Conservation (phyloP, 208 protist species). For the Phytomonas sp. region DNA sequence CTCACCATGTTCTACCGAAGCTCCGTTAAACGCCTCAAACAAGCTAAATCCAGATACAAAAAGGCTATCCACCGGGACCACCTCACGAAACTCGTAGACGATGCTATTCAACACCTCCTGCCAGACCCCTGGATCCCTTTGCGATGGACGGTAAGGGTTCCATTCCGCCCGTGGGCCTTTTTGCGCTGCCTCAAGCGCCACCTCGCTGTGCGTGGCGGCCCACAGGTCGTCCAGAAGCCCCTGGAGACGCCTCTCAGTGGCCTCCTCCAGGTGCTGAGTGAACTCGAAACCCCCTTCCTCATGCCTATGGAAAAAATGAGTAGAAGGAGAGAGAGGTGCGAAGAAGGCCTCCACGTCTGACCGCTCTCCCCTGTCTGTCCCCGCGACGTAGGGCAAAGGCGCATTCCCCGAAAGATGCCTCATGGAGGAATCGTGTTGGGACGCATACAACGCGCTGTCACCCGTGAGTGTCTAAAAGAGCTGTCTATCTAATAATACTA, state of each 20-base stretch:
- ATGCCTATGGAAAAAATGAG: neutral
- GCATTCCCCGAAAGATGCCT: neutral
- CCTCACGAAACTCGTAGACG: conserved; percentile 47
- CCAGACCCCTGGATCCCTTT: conserved; percentile 30
- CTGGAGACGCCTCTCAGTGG: conserved; percentile 34
- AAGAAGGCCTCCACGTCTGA: neutral
- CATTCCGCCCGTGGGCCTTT: conserved; percentile 31
- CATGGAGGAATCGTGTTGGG: neutral
- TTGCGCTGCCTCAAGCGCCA: conserved; percentile 26
- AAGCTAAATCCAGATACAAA: conserved; percentile 24
- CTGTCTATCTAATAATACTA: neutral
- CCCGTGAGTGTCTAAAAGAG: neutral
- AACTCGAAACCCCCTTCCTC: conserved; percentile 20
- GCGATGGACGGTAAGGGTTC: conserved; percentile 76
- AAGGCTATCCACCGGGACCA: conserved; percentile 35
- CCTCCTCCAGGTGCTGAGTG: conserved; percentile 25
- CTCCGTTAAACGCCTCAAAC: neutral
- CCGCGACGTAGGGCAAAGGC: neutral
- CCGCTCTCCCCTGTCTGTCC: neutral
- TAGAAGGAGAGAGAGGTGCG: neutral
- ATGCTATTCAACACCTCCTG: conserved; percentile 64
- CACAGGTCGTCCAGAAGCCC: conserved; percentile 36
- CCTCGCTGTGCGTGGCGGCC: conserved; percentile 31
- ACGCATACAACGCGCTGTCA: neutral
- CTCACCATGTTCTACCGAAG: neutral